These are phyloP conservation scores for Pisolithus marmoratus DNA, from an alignment of 768 basidiomycete genomes.

Conservation along the genomic window DNA sequence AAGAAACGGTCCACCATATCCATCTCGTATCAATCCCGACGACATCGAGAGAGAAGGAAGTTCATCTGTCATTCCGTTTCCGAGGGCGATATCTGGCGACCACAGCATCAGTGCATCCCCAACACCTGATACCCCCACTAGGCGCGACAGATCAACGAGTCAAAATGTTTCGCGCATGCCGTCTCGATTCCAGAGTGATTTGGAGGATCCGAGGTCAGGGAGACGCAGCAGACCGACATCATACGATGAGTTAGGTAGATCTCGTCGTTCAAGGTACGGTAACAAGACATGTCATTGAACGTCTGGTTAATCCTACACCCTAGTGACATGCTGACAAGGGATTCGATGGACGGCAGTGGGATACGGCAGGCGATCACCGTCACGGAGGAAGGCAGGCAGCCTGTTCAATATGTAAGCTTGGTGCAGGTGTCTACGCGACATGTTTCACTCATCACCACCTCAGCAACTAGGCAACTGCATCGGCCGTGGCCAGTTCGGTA, in stretches of 20 bases:
- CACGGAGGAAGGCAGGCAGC: slow-evolving; percentile 73
- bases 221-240: slow-evolving; percentile 58
- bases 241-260: slow-evolving; percentile 60
- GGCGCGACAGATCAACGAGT: slow-evolving; percentile 29
- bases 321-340: slow-evolving; percentile 59
- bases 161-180: slow-evolving; percentile 36
- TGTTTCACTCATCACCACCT: slow-evolving; percentile 9
- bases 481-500: slow-evolving; percentile 93
- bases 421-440: background rate
- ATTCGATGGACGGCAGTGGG: slow-evolving; percentile 59
- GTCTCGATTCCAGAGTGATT: slow-evolving; percentile 69
- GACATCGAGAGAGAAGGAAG: slow-evolving; percentile 29
- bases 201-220: slow-evolving; percentile 50
- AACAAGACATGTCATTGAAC: slow-evolving; percentile 63
- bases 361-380: slow-evolving; percentile 68
- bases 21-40: slow-evolving; percentile 35
- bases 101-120: slow-evolving; percentile 30
- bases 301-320: slow-evolving; percentile 48
- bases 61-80: slow-evolving; percentile 57
- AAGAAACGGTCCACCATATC: slow-evolving; percentile 40
- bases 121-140: slow-evolving; percentile 32
- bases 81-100: slow-evolving; percentile 53
- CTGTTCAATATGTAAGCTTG: slow-evolving; percentile 73
- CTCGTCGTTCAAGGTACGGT: slow-evolving; percentile 60
- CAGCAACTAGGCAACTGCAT: slow-evolving; percentile 99